phyloP scores from a whole-genome alignment of 208 protist genomes.

The Angomonas desouzai region DNA sequence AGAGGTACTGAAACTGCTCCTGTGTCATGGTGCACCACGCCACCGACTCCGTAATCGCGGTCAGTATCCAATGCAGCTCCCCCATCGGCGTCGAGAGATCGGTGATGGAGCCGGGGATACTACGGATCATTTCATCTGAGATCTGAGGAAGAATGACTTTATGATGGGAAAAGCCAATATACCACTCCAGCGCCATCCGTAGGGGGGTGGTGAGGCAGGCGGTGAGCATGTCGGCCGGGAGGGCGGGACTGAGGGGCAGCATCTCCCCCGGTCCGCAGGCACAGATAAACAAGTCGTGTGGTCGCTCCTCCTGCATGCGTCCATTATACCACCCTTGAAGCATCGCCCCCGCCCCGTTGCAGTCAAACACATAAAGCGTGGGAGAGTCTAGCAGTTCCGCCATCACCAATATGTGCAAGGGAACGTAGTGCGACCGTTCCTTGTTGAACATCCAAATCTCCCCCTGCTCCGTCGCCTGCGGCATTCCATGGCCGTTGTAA shows the following conservation, averaged over 20 bases:
- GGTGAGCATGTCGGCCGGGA: slow-evolving; percentile 99
- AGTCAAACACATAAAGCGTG: slow-evolving; percentile 98
- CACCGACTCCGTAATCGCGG: slow-evolving; percentile 98
- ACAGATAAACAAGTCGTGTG: slow-evolving; percentile 94
- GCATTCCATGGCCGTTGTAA: slow-evolving; percentile 99
- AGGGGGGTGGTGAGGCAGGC: slow-evolving; percentile 98
- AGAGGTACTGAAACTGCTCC: slow-evolving; percentile 93
- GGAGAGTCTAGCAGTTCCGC: slow-evolving; percentile 91
- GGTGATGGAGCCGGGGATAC: slow-evolving; percentile 51
- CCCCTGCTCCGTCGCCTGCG: slow-evolving; percentile 93
- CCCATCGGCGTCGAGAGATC: slow-evolving; percentile 92
- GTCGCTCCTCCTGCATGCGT: slow-evolving; percentile 44
- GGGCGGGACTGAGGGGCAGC: slow-evolving; percentile 95
- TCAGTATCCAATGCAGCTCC: slow-evolving; percentile 99
- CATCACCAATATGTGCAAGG: slow-evolving; percentile 95
- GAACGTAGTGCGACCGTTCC: slow-evolving; percentile 98
- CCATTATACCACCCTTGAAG: slow-evolving; percentile 66
- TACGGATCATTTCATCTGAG: slow-evolving; percentile 83
- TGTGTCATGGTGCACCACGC: slow-evolving; percentile 95
- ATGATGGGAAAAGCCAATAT: slow-evolving; percentile 74
- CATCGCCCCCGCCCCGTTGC: slow-evolving; percentile 90
- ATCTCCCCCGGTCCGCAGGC: slow-evolving; percentile 93
- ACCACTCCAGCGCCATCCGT: slow-evolving; percentile 95
- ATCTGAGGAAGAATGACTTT: slow-evolving; percentile 82
- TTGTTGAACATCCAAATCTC: slow-evolving; percentile 99